A percentile compares a stretch with the other conserved stretches of the same genome.
Conservation (phyloP, 1,139 yeast species). For the Candida sp. region DNA sequence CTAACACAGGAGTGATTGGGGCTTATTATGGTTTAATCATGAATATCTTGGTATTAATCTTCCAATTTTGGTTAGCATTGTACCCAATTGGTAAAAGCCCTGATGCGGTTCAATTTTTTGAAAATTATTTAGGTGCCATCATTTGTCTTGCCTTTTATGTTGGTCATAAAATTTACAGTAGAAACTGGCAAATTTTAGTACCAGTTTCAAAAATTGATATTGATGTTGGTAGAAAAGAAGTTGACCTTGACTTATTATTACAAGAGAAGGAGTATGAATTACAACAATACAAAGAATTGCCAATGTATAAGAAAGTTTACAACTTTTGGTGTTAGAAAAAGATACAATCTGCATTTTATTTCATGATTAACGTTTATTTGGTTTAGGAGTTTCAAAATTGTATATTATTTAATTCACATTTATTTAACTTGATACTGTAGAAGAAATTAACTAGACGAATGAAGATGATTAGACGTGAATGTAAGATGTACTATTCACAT, state of each 20-base stretch:
- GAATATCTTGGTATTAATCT: slow-evolving; percentile 29
- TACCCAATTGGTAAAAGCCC: slow-evolving; percentile 26
- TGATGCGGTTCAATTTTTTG: slow-evolving; percentile 25
- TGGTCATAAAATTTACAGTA: slow-evolving; percentile 32
- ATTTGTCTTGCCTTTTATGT: slow-evolving; percentile 28
- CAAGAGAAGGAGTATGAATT: slow-evolving; percentile 36
- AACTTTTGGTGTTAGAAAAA: slow-evolving; percentile 28
- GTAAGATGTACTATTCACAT: no score
- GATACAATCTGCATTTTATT: neutral
- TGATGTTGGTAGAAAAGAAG: slow-evolving; percentile 37
- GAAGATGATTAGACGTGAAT: no score
- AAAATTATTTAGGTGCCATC: slow-evolving; percentile 33
- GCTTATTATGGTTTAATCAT: slow-evolving; percentile 31
- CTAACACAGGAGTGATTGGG: slow-evolving; percentile 38
- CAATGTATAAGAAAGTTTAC: slow-evolving; percentile 26
- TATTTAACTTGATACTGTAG: no score
- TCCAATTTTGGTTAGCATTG: slow-evolving; percentile 43
- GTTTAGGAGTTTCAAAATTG: neutral
- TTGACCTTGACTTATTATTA: slow-evolving; percentile 33
- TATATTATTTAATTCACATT: neutral
- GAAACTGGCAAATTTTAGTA: slow-evolving; percentile 23
- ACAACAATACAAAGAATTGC: slow-evolving; percentile 24
- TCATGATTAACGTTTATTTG: neutral
- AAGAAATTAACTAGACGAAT: no score
- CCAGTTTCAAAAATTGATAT: slow-evolving; percentile 32